Evolutionary conservation across 2,329 filamentous ascomycete genomes (phyloP).

Genomic region (Talaromyces sp.): DNA sequence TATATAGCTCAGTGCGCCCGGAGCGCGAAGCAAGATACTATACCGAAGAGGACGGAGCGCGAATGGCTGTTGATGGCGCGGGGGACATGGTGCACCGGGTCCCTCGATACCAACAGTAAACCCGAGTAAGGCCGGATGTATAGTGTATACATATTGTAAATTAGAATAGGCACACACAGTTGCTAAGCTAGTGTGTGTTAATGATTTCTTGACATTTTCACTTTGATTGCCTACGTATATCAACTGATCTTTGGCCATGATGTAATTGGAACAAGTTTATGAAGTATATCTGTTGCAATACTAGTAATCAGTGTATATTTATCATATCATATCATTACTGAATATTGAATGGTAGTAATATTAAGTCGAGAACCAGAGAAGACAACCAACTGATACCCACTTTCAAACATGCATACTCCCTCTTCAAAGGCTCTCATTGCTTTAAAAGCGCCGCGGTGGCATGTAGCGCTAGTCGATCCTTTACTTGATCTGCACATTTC

Average conservation of each 20-base stretch:
- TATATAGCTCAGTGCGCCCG: conserved; percentile 32
- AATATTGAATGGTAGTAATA: too few relatives aligned
- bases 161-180: background rate
- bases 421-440: background rate
- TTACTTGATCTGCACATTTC: background rate
- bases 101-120: conserved; percentile 25
- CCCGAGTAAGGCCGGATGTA: background rate
- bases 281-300: background rate
- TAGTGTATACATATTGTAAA: background rate
- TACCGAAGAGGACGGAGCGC: conserved; percentile 28
- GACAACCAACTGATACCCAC: background rate
- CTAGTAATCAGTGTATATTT: background rate
- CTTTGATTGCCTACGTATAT: background rate
- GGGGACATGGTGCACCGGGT: conserved; percentile 26
- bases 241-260: background rate
- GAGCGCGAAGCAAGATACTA: conserved; percentile 29
- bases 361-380: background rate
- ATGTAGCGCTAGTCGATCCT: background rate
- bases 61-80: conserved; percentile 23
- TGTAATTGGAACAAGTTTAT: background rate
- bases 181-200: background rate
- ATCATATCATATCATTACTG: background rate
- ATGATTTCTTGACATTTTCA: background rate
- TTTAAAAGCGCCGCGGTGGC: background rate
- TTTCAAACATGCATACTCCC: background rate